Conservation (phyloP, 371 early-diverging fungal genomes). For the Zychaea mexicana region DNA sequence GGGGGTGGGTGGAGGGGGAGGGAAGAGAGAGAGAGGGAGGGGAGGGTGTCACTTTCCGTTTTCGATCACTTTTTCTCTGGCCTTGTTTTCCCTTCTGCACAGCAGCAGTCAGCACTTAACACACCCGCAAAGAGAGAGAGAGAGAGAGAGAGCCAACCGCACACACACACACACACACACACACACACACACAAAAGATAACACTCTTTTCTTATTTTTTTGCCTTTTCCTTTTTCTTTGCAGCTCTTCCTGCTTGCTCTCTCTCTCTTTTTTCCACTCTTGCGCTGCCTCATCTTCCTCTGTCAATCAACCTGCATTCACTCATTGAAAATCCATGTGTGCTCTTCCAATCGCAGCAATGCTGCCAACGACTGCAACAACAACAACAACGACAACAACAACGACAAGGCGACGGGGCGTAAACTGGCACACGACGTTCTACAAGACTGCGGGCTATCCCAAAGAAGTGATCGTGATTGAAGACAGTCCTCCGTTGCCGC, state of each 20-base stretch:
- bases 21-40: slow-evolving; percentile 1
- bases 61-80: slow-evolving; percentile 7
- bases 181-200: too few relatives aligned
- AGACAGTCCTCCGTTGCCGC: slow-evolving; percentile 57
- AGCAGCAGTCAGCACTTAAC: too few relatives aligned
- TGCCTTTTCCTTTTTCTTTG: too few relatives aligned
- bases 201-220: too few relatives aligned
- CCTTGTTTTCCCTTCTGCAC: too few relatives aligned
- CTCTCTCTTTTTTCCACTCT: slow-evolving; percentile 2
- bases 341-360: slow-evolving; percentile 1
- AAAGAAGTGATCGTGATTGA: slow-evolving; percentile 65
- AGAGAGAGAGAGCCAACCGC: too few relatives aligned
- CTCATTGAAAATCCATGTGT: background rate
- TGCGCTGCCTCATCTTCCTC: too few relatives aligned
- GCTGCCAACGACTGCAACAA: background rate
- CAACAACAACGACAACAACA: background rate
- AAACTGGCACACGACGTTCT: slow-evolving; percentile 58
- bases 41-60: slow-evolving; percentile 6
- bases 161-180: too few relatives aligned
- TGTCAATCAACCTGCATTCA: too few relatives aligned
- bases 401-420: slow-evolving; percentile 13
- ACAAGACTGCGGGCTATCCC: slow-evolving; percentile 60
- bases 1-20: too few relatives aligned
- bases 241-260: too few relatives aligned
- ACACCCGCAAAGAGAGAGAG: too few relatives aligned